Evolutionary conservation across 2,329 filamentous ascomycete genomes (phyloP), one percentile per base, ranked within the genome.

Genomic region (Metarhizium anisopliae): DNA sequence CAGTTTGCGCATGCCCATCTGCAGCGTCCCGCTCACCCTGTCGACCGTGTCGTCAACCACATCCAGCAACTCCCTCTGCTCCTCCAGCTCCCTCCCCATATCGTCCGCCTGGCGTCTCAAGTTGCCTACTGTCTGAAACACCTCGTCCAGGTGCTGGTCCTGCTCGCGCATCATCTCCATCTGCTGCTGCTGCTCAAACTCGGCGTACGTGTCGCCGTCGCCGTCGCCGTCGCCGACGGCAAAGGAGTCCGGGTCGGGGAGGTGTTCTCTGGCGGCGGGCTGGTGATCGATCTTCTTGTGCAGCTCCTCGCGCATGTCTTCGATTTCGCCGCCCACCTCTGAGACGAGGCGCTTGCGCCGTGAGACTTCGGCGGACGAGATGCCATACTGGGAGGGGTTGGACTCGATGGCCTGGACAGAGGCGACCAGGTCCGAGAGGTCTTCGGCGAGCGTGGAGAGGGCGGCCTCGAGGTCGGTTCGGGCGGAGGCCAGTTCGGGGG

Each of bases 31-130:
- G 14, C 90, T 89, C 1, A 99, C 91, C 38, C 93, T 81, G 69
- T 97, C 92, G 4, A 90, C 90, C 56, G 95, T 77, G 35, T 79
- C 81, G 71, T 97, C 93, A 45, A 95, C 87, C 53, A 89, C 85
- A 60, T 94, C 86, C 56, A 99, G 78, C 81, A 97, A 87, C 70
- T 91, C 89, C 25, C 81, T 81, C 77, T 99, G 94, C 74, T 99
- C 94, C 72, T 96, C 95, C 50, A 99, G 77, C 75, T 99, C 94
- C 56, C 93, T 79, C 1, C 94, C 93, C 93, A 99, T 99, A 63
- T 91, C 89, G 71, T 95, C 86, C 2, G 94, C 95, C 77, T 97
- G 94, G 67, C 87, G 80, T 55, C 93, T 79, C 67, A 99, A 73
- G 68, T 91, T 96, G 2, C 92, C 93, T 29, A 99, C 94, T 1